Evolutionary conservation across 2,329 filamentous ascomycete species (phyloP), one percentile per base, ranked within the genome.

Genomic region (Exserohilum rostratum): DNA sequence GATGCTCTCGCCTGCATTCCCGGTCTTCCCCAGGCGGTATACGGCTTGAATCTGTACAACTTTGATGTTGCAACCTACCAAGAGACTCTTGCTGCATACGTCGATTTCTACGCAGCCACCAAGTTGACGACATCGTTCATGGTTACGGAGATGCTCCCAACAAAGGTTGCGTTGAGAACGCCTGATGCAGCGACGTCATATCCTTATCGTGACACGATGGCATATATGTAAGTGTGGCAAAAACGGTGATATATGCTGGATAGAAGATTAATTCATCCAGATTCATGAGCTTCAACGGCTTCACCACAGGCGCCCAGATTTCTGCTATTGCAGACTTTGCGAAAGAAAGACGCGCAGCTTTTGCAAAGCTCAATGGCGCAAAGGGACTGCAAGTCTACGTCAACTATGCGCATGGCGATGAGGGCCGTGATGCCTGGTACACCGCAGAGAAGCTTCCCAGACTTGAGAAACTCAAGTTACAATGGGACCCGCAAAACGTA

Each of bases 251-350:
- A 13, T n/a, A 9, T 4, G 20, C 6, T 9, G 9, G 17, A 30
- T 10, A 29, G 15, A 2, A 2, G n/a, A 20, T 13, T 38, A 37
- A 47, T 27, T 2, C 3, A 9, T 9, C 5, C 11, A 47, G 48
- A 9, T 51, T 51, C 34, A 37, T 52, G 29, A 52, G 49, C 40
- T 46, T 46, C 18, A 51, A 40, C 22, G 48, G 48, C 33, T 51
- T 51, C 12, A 38, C 33, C 1, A 51, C 48, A 3, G 33, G 39
- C 33, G n/a, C 40, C 12, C 48, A 51, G 15, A 39, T 22, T 5
- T 51, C 33, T 1, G 40, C 30, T 10, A 51, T 51, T 30, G 33
- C 22, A 15, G 17, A 18, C 7, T 51, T 51, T 17, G 40, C 40
- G 11, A 12, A 45, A 25, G 30, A 37, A 13, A 31, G 40, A 46